Evolutionary conservation across 1,284 basidiomycete genomes (phyloP).

Genomic region (Peniophora sp.): DNA sequence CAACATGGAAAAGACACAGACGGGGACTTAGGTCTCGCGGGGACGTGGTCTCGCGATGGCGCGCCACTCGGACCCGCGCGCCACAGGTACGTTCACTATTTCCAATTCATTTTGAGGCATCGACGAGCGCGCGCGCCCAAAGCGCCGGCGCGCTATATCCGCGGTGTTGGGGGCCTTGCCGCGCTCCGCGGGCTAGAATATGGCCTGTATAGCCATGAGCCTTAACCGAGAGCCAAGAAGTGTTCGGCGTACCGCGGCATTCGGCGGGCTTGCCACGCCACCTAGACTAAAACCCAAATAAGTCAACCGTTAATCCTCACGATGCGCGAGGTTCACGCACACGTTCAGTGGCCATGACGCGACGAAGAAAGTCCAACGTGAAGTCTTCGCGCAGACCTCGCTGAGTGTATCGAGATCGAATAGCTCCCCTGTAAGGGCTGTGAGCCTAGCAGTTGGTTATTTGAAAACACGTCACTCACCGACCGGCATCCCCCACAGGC

Average conservation of each 20-base stretch:
- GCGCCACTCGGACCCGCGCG: too few relatives aligned
- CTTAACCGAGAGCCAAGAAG: not conserved
- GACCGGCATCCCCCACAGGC: conserved; percentile 68
- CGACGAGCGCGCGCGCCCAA: too few relatives aligned
- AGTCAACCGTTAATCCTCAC: not conserved
- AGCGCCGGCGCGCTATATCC: too few relatives aligned
- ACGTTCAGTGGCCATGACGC: conserved; percentile 68
- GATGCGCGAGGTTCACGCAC: conserved; percentile 27
- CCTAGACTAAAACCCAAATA: conserved; percentile 35
- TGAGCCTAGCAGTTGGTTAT: not conserved
- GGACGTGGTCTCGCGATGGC: too few relatives aligned
- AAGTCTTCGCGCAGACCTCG: conserved; percentile 44
- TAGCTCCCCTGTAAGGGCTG: conserved; percentile 44
- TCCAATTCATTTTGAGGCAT: too few relatives aligned
- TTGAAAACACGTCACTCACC: conserved; percentile 26
- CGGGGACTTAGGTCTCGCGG: too few relatives aligned
- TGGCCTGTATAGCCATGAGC: not conserved
- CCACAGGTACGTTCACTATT: too few relatives aligned
- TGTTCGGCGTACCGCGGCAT: conserved; percentile 48
- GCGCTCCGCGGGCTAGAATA: not conserved
- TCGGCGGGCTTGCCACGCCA: conserved; percentile 62
- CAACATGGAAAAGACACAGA: too few relatives aligned
- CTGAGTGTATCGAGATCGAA: conserved; percentile 62
- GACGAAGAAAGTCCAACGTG: conserved; percentile 65
- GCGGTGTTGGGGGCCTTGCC: too few relatives aligned